phyloP scores from a whole-genome alignment of 441 rosid species.

The Eutrema salsugineum region DNA sequence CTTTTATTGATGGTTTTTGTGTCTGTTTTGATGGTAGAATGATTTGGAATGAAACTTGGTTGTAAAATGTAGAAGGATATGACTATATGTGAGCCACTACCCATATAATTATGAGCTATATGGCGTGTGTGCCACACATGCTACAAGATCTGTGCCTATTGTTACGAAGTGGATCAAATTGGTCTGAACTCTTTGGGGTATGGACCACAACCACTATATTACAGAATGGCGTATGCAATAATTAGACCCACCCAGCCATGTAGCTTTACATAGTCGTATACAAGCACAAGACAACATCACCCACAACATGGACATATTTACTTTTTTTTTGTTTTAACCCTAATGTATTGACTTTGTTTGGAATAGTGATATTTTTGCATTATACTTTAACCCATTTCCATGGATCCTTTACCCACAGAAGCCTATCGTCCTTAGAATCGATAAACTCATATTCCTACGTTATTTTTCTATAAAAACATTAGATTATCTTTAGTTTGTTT shows the following conservation, averaged over 20 bases:
- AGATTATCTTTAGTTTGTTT: too few species aligned
- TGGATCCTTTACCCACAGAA: neutral
- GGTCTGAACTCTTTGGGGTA: neutral
- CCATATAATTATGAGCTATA: too few species aligned
- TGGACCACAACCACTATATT: neutral
- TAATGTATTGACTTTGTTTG: neutral
- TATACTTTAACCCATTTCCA: neutral
- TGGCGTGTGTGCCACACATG: too few species aligned
- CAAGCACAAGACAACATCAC: neutral
- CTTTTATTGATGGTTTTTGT: too few species aligned
- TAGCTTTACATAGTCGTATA: neutral
- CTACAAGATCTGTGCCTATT: neutral
- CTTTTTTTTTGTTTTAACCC: neutral
- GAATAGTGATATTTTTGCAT: neutral
- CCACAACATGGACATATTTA: neutral
- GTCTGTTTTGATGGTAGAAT: neutral
- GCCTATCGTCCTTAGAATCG: neutral
- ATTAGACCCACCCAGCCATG: neutral
- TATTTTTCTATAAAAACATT: too few species aligned
- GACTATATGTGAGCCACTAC: neutral
- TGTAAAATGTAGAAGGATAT: neutral
- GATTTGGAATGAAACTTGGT: neutral
- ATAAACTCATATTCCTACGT: too few species aligned
- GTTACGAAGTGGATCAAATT: conserved; percentile 1
- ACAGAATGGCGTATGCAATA: neutral